Conservation (phyloP, 2,329 filamentous ascomycete genomes). For the Scedosporium boydii region DNA sequence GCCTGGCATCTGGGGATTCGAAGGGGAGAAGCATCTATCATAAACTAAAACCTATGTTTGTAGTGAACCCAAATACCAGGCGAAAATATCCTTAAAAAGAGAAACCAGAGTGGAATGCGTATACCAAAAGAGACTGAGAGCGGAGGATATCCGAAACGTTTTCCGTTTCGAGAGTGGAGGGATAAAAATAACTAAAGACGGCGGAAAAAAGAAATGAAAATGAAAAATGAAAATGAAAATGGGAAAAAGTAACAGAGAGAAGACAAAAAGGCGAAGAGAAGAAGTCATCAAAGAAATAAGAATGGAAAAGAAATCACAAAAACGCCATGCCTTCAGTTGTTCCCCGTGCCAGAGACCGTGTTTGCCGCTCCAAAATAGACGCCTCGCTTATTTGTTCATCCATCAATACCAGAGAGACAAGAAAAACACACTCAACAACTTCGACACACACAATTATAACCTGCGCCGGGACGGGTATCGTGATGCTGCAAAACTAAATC, state of each 20-base stretch:
- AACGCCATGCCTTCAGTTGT: not conserved
- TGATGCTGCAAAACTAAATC: no score
- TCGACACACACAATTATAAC: no score
- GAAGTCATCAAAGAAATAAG: constrained; percentile 5
- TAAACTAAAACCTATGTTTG: not conserved
- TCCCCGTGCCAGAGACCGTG: constrained; percentile 14
- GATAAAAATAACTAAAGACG: no score
- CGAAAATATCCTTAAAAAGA: not conserved
- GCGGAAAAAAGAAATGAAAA: no score
- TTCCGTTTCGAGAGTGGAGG: not conserved
- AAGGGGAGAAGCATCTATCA: not conserved
- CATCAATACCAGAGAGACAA: no score
- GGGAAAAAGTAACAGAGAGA: not conserved
- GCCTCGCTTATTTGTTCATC: no score
- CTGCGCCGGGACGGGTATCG: no score
- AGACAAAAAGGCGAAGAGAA: not conserved
- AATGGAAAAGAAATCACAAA: constrained; percentile 6
- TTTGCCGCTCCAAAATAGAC: no score
- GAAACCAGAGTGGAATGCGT: constrained; percentile 2
- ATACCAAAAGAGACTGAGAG: not conserved
- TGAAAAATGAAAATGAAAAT: no score
- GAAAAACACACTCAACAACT: no score
- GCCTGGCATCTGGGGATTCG: not conserved
- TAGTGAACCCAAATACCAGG: not conserved
- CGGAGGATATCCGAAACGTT: not conserved